Conservation (phyloP, 164 flowering plant species). For the Protea cynaroides region DNA sequence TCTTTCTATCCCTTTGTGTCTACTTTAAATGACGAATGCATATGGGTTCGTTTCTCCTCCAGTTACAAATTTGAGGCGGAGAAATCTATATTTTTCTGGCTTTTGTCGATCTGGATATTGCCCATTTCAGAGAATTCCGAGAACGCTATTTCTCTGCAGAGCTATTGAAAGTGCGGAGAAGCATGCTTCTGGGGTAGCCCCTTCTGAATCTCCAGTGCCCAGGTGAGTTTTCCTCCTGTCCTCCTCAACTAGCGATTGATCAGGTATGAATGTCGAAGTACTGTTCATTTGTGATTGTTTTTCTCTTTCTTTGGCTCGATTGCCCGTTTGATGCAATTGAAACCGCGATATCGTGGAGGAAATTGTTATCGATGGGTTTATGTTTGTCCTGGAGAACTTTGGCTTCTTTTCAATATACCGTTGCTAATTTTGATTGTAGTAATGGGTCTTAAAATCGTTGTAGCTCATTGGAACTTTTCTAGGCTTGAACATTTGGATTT, state of each 20-base stretch:
- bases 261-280: neutral
- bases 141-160: conserved; percentile 31
- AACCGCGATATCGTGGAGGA: neutral
- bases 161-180: conserved; percentile 28
- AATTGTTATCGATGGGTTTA: neutral
- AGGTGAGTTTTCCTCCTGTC: conserved; percentile 26
- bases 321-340: neutral
- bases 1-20: neutral
- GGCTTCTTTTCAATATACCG: neutral
- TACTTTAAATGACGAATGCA: conserved; percentile 44
- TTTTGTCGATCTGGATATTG: conserved; percentile 40
- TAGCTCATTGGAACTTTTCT: too few relatives aligned
- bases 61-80: conserved; percentile 27
- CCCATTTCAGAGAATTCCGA: conserved; percentile 15
- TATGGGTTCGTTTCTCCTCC: conserved; percentile 42
- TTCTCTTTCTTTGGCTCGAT: neutral
- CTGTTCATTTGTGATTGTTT: neutral
- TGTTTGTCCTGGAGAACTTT: neutral
- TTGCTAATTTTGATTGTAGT: neutral
- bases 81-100: conserved; percentile 23
- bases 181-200: conserved; percentile 24
- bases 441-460: too few relatives aligned
- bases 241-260: neutral
- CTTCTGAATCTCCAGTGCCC: conserved; percentile 35
- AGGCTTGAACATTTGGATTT: neutral